Conservation (phyloP, 129 eudicot species). For the Rutidosis leptorrhynchoides region DNA sequence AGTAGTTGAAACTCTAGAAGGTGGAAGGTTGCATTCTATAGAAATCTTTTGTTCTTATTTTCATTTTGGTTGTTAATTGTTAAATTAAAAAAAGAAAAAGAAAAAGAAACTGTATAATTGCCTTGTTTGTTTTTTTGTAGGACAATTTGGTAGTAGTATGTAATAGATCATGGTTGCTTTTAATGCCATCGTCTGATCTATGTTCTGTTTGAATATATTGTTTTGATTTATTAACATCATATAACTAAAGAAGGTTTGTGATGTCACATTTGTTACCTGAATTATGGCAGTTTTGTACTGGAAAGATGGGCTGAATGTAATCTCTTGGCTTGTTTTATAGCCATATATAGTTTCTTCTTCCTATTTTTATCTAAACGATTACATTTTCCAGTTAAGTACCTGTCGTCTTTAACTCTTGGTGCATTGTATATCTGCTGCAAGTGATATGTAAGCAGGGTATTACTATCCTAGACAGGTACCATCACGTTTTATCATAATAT, state of each 20-base stretch:
- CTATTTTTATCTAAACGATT: not conserved
- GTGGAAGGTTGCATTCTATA: constrained; percentile 30
- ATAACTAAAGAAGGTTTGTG: constrained; percentile 27
- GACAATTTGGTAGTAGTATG: constrained; percentile 35
- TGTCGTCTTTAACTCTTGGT: not conserved
- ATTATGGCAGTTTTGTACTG: constrained; percentile 20
- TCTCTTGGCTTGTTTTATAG: not conserved
- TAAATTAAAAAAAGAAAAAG: constrained; percentile 18
- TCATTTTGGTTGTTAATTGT: constrained; percentile 25
- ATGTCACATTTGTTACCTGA: constrained; percentile 27
- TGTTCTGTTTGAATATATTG: constrained; percentile 28
- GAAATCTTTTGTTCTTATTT: constrained; percentile 25
- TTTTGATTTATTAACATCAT: constrained; percentile 26
- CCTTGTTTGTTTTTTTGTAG: constrained; percentile 33
- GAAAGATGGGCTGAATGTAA: constrained; percentile 8
- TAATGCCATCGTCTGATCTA: constrained; percentile 35
- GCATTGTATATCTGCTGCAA: not conserved
- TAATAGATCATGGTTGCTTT: constrained; percentile 39
- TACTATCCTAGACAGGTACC: constrained; percentile 63
- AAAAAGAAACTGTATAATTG: constrained; percentile 29
- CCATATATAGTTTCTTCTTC: not conserved
- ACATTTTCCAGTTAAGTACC: not conserved
- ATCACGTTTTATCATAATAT: not conserved
- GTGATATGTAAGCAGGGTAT: constrained; percentile 35
- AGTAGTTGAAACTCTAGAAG: constrained; percentile 23